Evolutionary conservation across 331 rosid species (phyloP).

Genomic region (Prunus yedoensis): DNA sequence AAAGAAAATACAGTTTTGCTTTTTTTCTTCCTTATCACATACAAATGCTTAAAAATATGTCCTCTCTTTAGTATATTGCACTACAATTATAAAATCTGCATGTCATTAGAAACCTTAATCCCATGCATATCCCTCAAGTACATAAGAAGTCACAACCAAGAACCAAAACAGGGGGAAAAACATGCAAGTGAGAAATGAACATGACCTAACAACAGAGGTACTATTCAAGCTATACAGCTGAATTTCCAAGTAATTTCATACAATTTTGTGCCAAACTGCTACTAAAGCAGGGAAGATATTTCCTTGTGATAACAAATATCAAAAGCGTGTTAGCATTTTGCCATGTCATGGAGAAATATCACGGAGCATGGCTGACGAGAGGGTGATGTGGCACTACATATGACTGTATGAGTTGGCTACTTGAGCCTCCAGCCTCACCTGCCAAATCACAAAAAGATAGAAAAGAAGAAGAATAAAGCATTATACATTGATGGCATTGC

Average conservation of each 20-base stretch:
- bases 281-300: neutral
- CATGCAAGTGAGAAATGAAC: neutral
- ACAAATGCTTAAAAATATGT: neutral
- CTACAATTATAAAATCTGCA: neutral
- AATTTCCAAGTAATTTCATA: conserved; percentile 5
- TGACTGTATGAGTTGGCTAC: neutral
- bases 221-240: neutral
- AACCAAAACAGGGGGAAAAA: neutral
- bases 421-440: neutral
- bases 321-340: neutral
- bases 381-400: neutral
- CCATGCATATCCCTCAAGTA: neutral
- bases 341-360: neutral
- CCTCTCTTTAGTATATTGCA: neutral
- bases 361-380: neutral
- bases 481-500: neutral
- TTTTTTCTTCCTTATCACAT: neutral
- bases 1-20: neutral
- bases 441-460: conserved; percentile 10
- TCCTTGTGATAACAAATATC: neutral
- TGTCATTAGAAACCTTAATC: neutral
- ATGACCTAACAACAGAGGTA: neutral
- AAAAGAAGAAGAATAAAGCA: neutral
- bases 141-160: neutral
- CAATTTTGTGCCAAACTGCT: no score